Evolutionary conservation across 441 rosid genomes (phyloP).

Genomic region (Viola pubescens): DNA sequence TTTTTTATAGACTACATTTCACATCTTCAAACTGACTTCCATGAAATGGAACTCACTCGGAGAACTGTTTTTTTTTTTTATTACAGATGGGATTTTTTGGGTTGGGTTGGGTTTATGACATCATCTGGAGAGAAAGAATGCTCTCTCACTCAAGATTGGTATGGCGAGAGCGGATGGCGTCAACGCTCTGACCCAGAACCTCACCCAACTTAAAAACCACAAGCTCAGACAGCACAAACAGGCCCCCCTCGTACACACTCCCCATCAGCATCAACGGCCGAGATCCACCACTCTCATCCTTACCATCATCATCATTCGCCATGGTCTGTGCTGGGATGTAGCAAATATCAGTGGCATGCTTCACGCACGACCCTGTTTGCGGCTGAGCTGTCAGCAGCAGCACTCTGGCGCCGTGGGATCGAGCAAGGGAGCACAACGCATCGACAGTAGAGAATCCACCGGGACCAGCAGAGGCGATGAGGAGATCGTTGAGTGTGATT

Average conservation of each 20-base stretch:
- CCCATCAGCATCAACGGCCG: constrained; percentile 77
- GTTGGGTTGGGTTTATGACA: no score
- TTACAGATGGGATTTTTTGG: no score
- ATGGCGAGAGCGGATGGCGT: constrained; percentile 69
- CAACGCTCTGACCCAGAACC: constrained; percentile 49
- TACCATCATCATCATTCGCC: constrained; percentile 45
- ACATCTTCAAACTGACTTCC: no score
- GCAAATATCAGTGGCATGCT: constrained; percentile 57
- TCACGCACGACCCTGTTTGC: constrained; percentile 45
- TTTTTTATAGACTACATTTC: no score
- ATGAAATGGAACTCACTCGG: no score
- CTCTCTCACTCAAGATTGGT: constrained; percentile 59
- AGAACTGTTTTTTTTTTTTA: no score
- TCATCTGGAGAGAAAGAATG: no score
- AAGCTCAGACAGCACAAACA: constrained; percentile 90
- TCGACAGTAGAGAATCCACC: constrained; percentile 84
- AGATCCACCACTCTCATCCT: constrained; percentile 17
- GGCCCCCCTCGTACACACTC: constrained; percentile 72
- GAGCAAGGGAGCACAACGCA: constrained; percentile 63
- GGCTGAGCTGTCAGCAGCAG: constrained; percentile 64
- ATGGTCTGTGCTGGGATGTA: constrained; percentile 73
- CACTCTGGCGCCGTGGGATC: constrained; percentile 51
- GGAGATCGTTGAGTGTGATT: constrained; percentile 52
- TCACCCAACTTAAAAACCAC: constrained; percentile 58
- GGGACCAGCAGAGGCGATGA: constrained; percentile 77